Conservation (phyloP, 2,329 filamentous ascomycete genomes). For the Monilinia polystroma region DNA sequence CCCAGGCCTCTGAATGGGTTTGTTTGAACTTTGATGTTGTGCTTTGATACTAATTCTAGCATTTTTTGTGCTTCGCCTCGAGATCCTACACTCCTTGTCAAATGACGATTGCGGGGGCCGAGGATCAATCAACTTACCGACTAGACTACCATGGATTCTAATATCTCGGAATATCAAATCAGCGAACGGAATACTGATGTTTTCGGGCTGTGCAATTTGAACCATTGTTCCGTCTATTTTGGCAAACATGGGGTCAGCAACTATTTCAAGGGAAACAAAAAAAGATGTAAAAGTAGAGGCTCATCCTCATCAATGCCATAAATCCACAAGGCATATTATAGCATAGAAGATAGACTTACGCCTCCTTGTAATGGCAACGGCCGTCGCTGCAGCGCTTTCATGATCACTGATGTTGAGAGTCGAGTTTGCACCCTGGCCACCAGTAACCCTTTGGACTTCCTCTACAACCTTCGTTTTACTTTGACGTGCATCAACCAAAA, state of each 20-base stretch:
- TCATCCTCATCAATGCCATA: conserved; percentile 15
- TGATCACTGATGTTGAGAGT: conserved; percentile 56
- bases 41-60: conserved; percentile 48
- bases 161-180: conserved; percentile 57
- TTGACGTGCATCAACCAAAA: conserved; percentile 52
- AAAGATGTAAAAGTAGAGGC: background rate
- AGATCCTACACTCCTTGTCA: conserved; percentile 40
- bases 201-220: conserved; percentile 55
- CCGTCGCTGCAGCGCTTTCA: conserved; percentile 48
- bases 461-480: conserved; percentile 50
- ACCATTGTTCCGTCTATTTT: conserved; percentile 48
- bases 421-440: conserved; percentile 50
- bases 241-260: conserved; percentile 5
- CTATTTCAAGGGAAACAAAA: background rate
- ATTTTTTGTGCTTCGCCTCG: conserved; percentile 48
- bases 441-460: conserved; percentile 49
- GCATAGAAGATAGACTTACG: conserved; percentile 40
- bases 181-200: conserved; percentile 43
- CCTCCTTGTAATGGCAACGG: conserved; percentile 57
- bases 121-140: conserved; percentile 25
- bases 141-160: conserved; percentile 48
- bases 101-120: conserved; percentile 15
- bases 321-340: background rate
- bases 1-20: conserved; percentile 53
- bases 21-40: conserved; percentile 50